Conservation (phyloP, 257 asterid genomes). For the Primulina huaijiensis region DNA sequence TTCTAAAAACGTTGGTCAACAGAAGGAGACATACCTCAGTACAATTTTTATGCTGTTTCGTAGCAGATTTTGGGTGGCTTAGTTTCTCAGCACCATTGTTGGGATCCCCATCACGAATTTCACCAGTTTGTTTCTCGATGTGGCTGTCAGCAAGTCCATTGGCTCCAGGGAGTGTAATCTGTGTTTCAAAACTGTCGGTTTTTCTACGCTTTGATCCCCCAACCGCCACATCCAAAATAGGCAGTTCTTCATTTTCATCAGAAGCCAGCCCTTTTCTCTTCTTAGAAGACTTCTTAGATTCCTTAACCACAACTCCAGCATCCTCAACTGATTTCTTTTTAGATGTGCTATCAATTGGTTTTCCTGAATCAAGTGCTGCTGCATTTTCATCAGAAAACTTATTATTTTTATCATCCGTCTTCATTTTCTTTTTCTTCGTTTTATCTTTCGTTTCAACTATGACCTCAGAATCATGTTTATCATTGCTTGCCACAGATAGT, state of each 20-base stretch:
- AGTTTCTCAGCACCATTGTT: conserved; percentile 35
- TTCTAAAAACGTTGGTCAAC: conserved; percentile 4
- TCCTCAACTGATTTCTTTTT: conserved; percentile 29
- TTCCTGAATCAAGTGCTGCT: conserved; percentile 1
- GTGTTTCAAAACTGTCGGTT: conserved; percentile 29
- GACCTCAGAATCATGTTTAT: conserved; percentile 21
- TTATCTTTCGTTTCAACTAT: conserved; percentile 31
- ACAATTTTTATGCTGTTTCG: conserved; percentile 41
- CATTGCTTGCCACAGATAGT: conserved; percentile 19
- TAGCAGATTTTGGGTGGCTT: conserved; percentile 42
- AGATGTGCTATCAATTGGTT: conserved; percentile 9
- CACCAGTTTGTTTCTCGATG: conserved; percentile 27
- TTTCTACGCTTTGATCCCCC: conserved; percentile 66
- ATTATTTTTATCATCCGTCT: background rate
- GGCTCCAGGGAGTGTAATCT: conserved; percentile 20
- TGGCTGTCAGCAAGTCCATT: conserved; percentile 26
- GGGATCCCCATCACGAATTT: conserved; percentile 20
- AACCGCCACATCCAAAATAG: conserved; percentile 35
- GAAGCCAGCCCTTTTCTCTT: conserved; percentile 58
- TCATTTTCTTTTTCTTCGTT: conserved; percentile 32
- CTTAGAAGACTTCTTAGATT: conserved; percentile 51
- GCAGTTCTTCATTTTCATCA: conserved; percentile 45
- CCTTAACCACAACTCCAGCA: conserved; percentile 37
- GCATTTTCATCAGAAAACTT: background rate
- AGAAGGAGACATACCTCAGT: conserved; percentile 47